Percentiles rank a stretch among this genome's conserved stretches.
Conservation (phyloP, 2,329 filamentous ascomycete genomes). For the Dactylellina haptotyla region DNA sequence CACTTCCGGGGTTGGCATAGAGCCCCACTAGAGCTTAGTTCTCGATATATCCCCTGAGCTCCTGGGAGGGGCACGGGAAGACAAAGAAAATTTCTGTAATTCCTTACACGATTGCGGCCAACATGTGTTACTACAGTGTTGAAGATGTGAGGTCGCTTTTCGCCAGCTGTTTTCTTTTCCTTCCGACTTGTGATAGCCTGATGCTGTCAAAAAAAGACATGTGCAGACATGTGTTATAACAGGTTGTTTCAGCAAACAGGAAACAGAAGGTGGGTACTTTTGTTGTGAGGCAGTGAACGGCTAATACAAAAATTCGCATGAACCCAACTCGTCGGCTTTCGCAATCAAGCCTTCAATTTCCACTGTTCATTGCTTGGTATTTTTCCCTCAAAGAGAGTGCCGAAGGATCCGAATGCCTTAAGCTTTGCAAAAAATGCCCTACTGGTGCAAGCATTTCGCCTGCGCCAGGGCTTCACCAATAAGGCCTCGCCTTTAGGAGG, state of each 20-base stretch:
- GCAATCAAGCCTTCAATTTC: slow-evolving; percentile 6
- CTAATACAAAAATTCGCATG: neutral
- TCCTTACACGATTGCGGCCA: too few species aligned
- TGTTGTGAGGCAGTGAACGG: slow-evolving; percentile 10
- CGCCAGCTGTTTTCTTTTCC: neutral
- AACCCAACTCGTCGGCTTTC: slow-evolving; percentile 7
- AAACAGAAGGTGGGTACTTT: slow-evolving; percentile 40
- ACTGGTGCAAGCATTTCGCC: slow-evolving; percentile 27
- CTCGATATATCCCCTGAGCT: neutral
- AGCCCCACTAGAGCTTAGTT: neutral
- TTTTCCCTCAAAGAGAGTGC: slow-evolving; percentile 37
- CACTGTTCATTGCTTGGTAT: slow-evolving; percentile 22
- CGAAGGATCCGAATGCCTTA: slow-evolving; percentile 20
- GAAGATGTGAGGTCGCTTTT: neutral
- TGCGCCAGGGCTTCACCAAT: neutral
- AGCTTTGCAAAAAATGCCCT: neutral
- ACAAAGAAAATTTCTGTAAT: neutral
- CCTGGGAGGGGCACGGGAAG: neutral
- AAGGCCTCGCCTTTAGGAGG: neutral
- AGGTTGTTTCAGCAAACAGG: slow-evolving; percentile 36
- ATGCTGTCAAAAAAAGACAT: neutral
- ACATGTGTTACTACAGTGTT: neutral
- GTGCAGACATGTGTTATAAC: slow-evolving; percentile 8
- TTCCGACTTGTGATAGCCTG: slow-evolving; percentile 2
- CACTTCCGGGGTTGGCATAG: slow-evolving; percentile 23